These are phyloP conservation scores for Ophiocordyceps polyrhachis-furcata DNA, from an alignment of 2,329 filamentous ascomycete genomes.

Conservation along the genomic window DNA sequence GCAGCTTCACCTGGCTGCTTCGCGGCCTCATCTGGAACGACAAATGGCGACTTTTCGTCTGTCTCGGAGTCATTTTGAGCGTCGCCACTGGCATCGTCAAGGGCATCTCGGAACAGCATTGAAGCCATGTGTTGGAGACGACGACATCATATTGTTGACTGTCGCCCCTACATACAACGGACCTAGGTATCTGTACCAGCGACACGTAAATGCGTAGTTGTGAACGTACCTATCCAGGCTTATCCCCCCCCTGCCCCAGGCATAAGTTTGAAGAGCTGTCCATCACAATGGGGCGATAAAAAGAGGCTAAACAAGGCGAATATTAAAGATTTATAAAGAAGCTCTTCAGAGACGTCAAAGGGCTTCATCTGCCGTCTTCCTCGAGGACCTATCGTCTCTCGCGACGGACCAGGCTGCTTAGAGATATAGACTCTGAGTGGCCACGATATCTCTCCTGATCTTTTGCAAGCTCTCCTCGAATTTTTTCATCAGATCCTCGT, in stretches of 20 bases:
- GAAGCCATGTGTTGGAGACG: neutral
- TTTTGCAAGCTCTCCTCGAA: conserved; percentile 75
- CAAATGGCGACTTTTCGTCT: conserved; percentile 70
- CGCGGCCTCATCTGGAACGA: conserved; percentile 74
- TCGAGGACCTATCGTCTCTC: too few relatives aligned
- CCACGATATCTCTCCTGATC: conserved; percentile 84
- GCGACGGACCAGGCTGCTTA: conserved; percentile 13
- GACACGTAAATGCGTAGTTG: too few relatives aligned
- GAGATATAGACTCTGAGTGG: conserved; percentile 82
- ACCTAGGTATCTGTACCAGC: neutral
- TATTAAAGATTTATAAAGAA: too few relatives aligned
- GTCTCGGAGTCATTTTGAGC: conserved; percentile 68
- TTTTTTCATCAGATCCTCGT: conserved; percentile 78
- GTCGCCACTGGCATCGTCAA: conserved; percentile 53
- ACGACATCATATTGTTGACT: neutral
- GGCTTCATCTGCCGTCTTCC: neutral
- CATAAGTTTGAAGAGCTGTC: too few relatives aligned
- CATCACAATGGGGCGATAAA: too few relatives aligned
- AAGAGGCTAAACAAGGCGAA: too few relatives aligned
- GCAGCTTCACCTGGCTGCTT: conserved; percentile 67
- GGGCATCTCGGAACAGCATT: conserved; percentile 19
- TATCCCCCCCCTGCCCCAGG: too few relatives aligned
- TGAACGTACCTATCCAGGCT: too few relatives aligned
- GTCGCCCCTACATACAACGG: neutral
- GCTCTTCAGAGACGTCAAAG: too few relatives aligned